phyloP scores from a whole-genome alignment of 768 basidiomycete species.

The Ephemerocybe angulata region DNA sequence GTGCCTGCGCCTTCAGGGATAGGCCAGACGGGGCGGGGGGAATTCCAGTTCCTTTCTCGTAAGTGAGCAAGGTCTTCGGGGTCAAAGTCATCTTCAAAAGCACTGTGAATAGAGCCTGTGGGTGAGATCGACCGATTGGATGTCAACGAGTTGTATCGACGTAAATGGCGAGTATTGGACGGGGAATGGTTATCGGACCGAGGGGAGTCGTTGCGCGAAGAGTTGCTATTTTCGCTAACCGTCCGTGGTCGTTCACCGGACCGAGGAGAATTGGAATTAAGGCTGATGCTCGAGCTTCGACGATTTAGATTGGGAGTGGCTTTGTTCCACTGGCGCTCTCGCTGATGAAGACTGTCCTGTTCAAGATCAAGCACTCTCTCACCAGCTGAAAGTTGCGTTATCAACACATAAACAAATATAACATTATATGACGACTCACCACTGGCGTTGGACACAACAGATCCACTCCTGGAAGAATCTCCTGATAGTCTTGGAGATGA shows the following conservation, averaged over 20 bases:
- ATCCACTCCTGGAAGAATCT: constrained; percentile 42
- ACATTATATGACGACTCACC: too few relatives aligned
- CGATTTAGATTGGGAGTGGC: constrained; percentile 33
- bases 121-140: constrained; percentile 41
- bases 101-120: constrained; percentile 25
- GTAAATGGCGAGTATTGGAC: constrained; percentile 22
- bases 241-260: constrained; percentile 16
- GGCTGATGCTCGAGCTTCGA: constrained; percentile 42
- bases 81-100: constrained; percentile 25
- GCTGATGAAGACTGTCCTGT: constrained; percentile 41
- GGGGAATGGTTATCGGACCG: constrained; percentile 24
- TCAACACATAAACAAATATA: background rate
- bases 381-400: constrained; percentile 32
- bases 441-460: constrained; percentile 45
- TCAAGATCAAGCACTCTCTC: constrained; percentile 42
- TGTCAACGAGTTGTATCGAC: constrained; percentile 30
- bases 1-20: background rate
- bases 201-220: constrained; percentile 8
- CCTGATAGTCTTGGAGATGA: constrained; percentile 41
- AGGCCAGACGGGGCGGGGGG: constrained; percentile 58
- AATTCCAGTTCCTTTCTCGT: constrained; percentile 70
- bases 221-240: constrained; percentile 15
- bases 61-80: constrained; percentile 29
- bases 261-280: constrained; percentile 36
- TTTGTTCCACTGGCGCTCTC: constrained; percentile 57